Conservation (phyloP, 2,329 filamentous ascomycete species). For the Fusarium protoensiforme region DNA sequence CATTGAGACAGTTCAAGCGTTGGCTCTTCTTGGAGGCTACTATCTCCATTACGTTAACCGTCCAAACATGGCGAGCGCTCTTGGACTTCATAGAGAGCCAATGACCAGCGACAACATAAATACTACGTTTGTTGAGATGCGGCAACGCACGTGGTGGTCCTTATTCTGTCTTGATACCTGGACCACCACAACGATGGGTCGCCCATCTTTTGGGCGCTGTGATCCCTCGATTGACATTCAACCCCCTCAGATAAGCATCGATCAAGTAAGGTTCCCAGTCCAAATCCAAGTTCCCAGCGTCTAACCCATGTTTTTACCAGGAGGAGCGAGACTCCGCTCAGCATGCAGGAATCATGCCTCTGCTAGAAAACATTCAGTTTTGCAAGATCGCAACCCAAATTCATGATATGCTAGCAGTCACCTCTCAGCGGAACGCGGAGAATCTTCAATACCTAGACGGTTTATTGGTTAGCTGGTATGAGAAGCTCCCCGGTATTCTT, state of each 20-base stretch:
- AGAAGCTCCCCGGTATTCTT: neutral
- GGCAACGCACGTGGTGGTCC: neutral
- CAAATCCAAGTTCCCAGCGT: neutral
- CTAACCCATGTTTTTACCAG: neutral
- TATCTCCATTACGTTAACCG: neutral
- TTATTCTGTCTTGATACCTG: neutral
- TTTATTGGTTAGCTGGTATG: neutral
- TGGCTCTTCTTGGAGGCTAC: neutral
- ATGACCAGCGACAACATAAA: neutral
- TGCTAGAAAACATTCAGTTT: neutral
- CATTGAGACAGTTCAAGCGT: neutral
- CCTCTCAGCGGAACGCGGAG: neutral
- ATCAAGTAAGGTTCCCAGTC: neutral
- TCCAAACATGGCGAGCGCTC: neutral
- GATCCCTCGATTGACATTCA: neutral
- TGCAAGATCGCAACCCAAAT: neutral
- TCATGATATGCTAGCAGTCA: neutral
- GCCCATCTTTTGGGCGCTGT: neutral
- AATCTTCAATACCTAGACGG: neutral
- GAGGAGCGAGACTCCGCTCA: neutral
- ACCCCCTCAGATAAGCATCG: neutral
- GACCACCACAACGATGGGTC: neutral
- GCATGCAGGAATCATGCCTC: neutral
- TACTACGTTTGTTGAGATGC: neutral
- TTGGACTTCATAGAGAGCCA: neutral